Base-by-base conservation (phyloP, 1,139 yeast genomes). In the Suhomyces coccinellae region DNA sequence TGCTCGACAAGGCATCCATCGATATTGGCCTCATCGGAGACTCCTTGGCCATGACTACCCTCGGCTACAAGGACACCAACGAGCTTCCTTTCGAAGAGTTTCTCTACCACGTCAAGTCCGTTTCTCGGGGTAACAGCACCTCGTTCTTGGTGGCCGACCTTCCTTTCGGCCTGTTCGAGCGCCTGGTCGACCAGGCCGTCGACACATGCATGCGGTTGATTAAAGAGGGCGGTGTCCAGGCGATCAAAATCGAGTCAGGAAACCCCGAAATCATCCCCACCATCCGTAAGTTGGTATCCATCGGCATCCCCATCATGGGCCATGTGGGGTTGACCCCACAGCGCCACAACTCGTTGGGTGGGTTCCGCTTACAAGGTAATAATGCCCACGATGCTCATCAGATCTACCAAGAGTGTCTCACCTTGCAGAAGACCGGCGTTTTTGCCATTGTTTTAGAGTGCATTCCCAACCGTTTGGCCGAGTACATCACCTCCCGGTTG, bases 281-380 rank as follows among this genome's bases (percentile, higher is more conserved):
- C 1, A 77, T 88, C 26, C 55, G 64, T 41, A 73, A 72, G 46
- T 66, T 88, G 24, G 74, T 82, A 0, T 63, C 71, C 9, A 73
- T 85, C 32, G 98, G 98, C 1, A 84, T 93, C 16, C 96, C 97
- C 0, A 91, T 91, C 1, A 78, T 90, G 72, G 98, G 95, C 2
- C 99, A 93, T 63, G 80, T 88, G 29, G 99, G 99, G 0, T 71
- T 93, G 34, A 88, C 96, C 7, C 99, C 99, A 1, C 99, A 93
- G 62, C 76, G 88, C 40, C 84, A 83, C 52, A 82, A 88, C 52
- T 63, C 88, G 0, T 60, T 87, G 16, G 95, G 97, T 14, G 99
- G 99, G 0, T 93, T 85, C 66, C 85, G 81, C 62, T 83, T 88
- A 2, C 99, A 93, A 63, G 98, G 96, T 0, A 78, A 75, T 68